These are phyloP conservation scores for Dacryopinax spathularia DNA, from an alignment of 768 basidiomycete species.

Conservation along the genomic window DNA sequence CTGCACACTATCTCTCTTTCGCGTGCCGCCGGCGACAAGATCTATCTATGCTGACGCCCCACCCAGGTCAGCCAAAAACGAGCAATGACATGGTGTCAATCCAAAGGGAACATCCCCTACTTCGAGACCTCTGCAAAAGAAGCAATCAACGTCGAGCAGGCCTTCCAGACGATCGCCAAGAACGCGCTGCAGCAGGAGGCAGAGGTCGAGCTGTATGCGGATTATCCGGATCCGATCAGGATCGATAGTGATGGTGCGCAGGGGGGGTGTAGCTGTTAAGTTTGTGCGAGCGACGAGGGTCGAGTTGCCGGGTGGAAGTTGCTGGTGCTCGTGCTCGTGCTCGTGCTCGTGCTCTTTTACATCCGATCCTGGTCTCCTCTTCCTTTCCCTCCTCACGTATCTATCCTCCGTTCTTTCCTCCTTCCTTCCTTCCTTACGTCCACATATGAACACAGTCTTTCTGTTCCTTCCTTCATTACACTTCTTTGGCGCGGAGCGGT, in stretches of 20 bases:
- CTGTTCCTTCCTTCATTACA: too few species aligned
- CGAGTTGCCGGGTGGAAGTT: background rate
- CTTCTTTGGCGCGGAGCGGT: too few species aligned
- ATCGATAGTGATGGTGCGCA: constrained; percentile 87
- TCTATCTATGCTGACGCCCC: too few species aligned
- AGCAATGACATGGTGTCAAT: constrained; percentile 99
- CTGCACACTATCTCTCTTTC: background rate
- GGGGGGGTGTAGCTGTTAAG: constrained; percentile 79
- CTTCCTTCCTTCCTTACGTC: too few species aligned
- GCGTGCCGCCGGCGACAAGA: background rate
- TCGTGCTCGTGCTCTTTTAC: background rate
- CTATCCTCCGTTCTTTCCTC: too few species aligned
- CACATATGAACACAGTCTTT: too few species aligned
- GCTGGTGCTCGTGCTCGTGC: background rate
- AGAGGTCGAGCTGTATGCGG: constrained; percentile 93
- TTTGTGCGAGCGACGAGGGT: too few species aligned
- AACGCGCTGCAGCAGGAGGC: constrained; percentile 95
- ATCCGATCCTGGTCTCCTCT: background rate
- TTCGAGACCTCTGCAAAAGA: constrained; percentile 99
- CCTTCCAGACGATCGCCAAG: constrained; percentile 99
- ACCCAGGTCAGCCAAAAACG: constrained; percentile 97
- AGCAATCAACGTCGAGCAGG: constrained; percentile 99
- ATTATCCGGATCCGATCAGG: constrained; percentile 97
- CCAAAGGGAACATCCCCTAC: constrained; percentile 98
- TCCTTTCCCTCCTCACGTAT: background rate